Conservation (phyloP, 2,329 filamentous ascomycete species). For the Colletotrichum sp. region DNA sequence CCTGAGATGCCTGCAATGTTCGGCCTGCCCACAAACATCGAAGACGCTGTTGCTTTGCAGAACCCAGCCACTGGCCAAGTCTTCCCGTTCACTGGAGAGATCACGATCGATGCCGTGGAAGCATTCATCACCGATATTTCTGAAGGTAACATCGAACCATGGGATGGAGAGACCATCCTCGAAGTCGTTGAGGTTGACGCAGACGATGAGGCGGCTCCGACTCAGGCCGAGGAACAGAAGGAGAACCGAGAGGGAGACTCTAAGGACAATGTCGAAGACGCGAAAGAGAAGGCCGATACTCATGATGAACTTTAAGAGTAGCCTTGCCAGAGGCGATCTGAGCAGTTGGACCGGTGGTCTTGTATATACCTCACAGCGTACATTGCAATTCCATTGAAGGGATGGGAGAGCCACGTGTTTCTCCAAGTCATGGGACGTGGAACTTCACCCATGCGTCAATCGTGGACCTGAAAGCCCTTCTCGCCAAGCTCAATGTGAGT, state of each 20-base stretch:
- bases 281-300: not conserved
- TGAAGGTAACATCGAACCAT: constrained; percentile 43
- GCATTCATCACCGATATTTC: constrained; percentile 50
- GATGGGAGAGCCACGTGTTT: not conserved
- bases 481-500: not conserved
- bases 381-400: not conserved
- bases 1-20: constrained; percentile 44
- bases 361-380: not conserved
- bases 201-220: not conserved
- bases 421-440: not conserved
- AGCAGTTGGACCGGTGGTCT: not conserved
- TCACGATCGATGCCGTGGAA: constrained; percentile 41
- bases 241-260: not conserved
- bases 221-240: not conserved
- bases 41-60: constrained; percentile 44
- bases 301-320: constrained; percentile 7
- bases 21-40: constrained; percentile 34
- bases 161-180: constrained; percentile 31
- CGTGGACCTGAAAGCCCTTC: not conserved
- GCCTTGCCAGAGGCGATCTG: not conserved
- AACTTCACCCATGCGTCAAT: not conserved
- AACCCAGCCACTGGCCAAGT: constrained; percentile 49
- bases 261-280: not conserved
- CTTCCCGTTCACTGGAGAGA: constrained; percentile 37
- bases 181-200: constrained; percentile 1